Percentiles rank a stretch among this genome's conserved stretches.
Evolutionary conservation across 495 filamentous ascomycete genomes (phyloP).

Genomic region (Chaetomium fimeti): DNA sequence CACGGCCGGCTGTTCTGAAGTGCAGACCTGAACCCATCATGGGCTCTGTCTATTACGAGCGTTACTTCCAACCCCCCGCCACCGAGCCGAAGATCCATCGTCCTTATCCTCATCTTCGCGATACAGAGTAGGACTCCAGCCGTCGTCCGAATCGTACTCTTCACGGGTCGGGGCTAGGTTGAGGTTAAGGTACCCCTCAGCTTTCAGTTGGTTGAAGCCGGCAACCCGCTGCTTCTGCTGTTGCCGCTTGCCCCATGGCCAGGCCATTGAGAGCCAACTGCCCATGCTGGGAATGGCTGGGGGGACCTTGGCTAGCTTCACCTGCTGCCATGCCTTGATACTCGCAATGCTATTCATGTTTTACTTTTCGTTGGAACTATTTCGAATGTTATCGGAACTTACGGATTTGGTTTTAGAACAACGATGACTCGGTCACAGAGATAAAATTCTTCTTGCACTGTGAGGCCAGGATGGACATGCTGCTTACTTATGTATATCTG

Average conservation of each 20-base stretch:
- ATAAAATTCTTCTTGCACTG: neutral
- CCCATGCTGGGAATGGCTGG: neutral
- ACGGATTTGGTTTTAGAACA: no score
- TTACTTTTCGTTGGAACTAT: no score
- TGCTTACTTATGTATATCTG: no score
- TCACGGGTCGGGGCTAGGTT: neutral
- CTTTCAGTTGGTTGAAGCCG: neutral
- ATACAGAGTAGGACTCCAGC: neutral
- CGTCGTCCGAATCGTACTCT: neutral
- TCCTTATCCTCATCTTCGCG: neutral
- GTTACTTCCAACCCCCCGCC: neutral
- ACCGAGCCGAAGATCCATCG: neutral
- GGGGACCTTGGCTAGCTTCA: neutral
- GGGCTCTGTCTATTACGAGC: neutral
- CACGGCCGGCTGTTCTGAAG: neutral
- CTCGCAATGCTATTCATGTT: neutral
- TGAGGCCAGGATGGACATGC: neutral
- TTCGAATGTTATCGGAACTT: neutral
- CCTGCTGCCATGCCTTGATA: neutral
- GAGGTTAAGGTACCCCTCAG: slow-evolving; percentile 3
- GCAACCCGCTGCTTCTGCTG: neutral
- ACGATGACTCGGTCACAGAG: no score
- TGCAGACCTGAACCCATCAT: neutral
- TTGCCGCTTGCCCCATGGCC: neutral
- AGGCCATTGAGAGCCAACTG: neutral